Evolutionary conservation across 2,329 filamentous ascomycete species (phyloP), one percentile per base, ranked within the genome.

Genomic region (Dothistroma pini): DNA sequence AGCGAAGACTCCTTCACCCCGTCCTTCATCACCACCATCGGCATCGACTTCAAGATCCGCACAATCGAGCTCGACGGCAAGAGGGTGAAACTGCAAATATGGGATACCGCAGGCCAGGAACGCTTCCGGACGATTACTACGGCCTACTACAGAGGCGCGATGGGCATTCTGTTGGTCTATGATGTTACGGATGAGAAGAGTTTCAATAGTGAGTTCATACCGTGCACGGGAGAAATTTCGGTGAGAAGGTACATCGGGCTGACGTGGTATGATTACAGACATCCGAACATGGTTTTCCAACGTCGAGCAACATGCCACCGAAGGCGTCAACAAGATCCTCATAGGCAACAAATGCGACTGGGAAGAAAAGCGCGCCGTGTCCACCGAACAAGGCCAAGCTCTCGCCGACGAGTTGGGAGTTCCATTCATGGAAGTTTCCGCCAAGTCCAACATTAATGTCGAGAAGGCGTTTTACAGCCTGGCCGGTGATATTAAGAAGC

Each of bases 281-380:
- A 99, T 99, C 78, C 89, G 93, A 74, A 97, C 95, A 69, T 99
- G 95, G 95, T 99, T 99, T 81, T 93, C 93, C 75, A 97, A 99
- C 80, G 93, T 97, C 70, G 93, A 97, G 77, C 93, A 96, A 78
- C 93, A 99, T 80, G 95, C 95, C 61, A 96, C 91, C 72, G 95
- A 97, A 80, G 95, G 95, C 72, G 95, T 99, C 75, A 97, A 97
- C 86, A 99, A 97, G 84, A 97, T 99, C 75, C 86, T 99, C 68
- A 97, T 99, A 70, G 95, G 95, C 76, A 99, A 99, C 85, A 99
- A 99, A 81, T 99, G 95, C 81, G 95, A 99, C 79, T 97, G 95
- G 95, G 95, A 97, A 79, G 95, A 99, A 81, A 97, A 97, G 84
- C 89, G 95, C 69, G 92, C 90, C 58, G 90, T 99, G 48, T 92